Base-by-base conservation (phyloP, 2,329 filamentous ascomycete genomes). In the Fusarium liriodendri region DNA sequence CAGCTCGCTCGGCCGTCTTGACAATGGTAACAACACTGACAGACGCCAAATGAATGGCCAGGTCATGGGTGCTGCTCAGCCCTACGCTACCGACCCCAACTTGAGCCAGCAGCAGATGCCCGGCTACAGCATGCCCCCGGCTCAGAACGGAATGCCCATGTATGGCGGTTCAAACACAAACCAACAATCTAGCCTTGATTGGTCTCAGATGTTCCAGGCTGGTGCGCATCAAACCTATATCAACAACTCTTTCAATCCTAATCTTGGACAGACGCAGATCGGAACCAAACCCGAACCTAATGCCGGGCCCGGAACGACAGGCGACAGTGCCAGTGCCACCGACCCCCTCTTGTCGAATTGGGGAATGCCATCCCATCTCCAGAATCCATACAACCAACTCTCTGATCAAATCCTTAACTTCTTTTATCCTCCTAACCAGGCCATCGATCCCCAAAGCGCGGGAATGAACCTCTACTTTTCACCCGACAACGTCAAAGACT, bases 181-280 rank as follows among this genome's bases (percentile, higher is more conserved):
- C 83, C 89, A 91, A 84, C 87, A 89, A 84, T 86, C 87, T 81
- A 84, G 88, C 86, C 85, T 93, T 86, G 92, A 94, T 85, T 95
- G 93, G 93, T 89, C 92, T 80, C 89, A 92, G 82, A 93, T 95
- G 90, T 94, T 94, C 86, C 92, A 92, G 86, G 84, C 91, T 86
- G 91, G 91, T 88, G 87, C 89, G 85, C 89, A 92, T 84, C 86
- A 90, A 84, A 86, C 87, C 83, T 91, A 90, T 84, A 88, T 89
- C 86, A 89, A 87, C 84, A 85, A 85, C 82, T 87, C 88, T 81
- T 91, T 89, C 84, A 85, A 87, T 82, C 85, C 91, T 88, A 92
- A 92, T 87, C 86, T 89, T 88, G 87, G 89, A 83, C 88, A 91
- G 85, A 90, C 87, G 83, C 91, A 91, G 87, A 92, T 90, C 86